Evolutionary conservation across 352 stramenopile species (phyloP), one percentile per base, ranked within the genome.

Genomic region (Phytophthora hibernalis): DNA sequence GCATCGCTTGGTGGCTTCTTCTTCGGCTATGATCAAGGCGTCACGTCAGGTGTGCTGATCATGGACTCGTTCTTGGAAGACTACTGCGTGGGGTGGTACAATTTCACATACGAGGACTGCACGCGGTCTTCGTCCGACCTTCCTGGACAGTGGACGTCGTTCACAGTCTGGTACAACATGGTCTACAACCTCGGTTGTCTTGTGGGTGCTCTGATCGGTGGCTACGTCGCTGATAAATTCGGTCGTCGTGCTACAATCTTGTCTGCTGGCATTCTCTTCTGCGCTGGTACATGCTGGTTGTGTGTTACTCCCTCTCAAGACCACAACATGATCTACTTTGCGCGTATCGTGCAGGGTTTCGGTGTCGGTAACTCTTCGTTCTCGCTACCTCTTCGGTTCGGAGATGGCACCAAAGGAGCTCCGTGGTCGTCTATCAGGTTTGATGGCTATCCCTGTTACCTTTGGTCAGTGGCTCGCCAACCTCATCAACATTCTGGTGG

Each of bases 321-420:
- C 0, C 74, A 75, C 54, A 61, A 21, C 5, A 49, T 71, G 20
- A 65, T 76, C 30, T 70, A 74, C 22, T 42, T 69, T n/a, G 74
- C 67, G 15, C 70, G 71, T 65, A 64, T 80, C 40, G 61, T 79
- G 5, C 71, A 77, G 26, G 74, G 67, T 16, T 66, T 77, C 16
- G 70, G 70, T 53, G 74, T 79, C 3, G 70, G 70, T 2, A 76
- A 76, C 28, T 76, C 68, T 33, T 76, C 68, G 10, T 72, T 72
- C 43, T 76, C 68, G 22, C 53, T 79, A 1, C 74, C 30, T 82
- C 16, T 82, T 82, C 35, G 74, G 74, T 15, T 73, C 74, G 7
- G 74, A 82, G 48, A 75, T 77, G 68, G 70, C 74, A 20, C 74
- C 74, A 5, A 82, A 82, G 44, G 74, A 79, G 37, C 65, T 80